Percentiles rank a stretch among this genome's conserved stretches.
Evolutionary conservation across 2,329 filamentous ascomycete species (phyloP).

Genomic region (Trichoderma gracile): DNA sequence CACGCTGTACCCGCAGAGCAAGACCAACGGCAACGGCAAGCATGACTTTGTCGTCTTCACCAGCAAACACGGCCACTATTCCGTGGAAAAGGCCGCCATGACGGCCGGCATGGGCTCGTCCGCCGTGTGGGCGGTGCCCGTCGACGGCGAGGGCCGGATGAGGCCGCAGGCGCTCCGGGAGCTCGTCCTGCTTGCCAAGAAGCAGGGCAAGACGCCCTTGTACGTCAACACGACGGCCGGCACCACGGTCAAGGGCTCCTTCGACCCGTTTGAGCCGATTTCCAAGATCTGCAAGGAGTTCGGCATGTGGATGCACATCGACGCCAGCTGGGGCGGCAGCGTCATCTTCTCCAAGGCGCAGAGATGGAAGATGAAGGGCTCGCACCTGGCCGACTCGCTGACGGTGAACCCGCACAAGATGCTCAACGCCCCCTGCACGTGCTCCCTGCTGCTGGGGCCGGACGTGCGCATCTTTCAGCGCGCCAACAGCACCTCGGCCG

Average conservation of each 20-base stretch:
- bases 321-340: conserved; percentile 86
- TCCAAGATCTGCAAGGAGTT: conserved; percentile 68
- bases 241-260: conserved; percentile 89
- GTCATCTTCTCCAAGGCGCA: conserved; percentile 74
- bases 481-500: conserved; percentile 84
- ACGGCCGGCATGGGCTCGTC: conserved; percentile 79
- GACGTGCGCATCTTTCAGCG: conserved; percentile 76
- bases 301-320: conserved; percentile 87
- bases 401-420: conserved; percentile 97
- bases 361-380: conserved; percentile 65
- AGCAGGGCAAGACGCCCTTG: conserved; percentile 75
- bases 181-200: conserved; percentile 61
- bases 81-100: conserved; percentile 90
- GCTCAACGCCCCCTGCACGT: conserved; percentile 88
- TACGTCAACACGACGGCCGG: conserved; percentile 96
- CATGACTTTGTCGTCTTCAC: conserved; percentile 81
- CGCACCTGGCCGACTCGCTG: conserved; percentile 74
- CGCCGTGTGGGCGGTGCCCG: conserved; percentile 71
- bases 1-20: conserved; percentile 76
- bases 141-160: conserved; percentile 75
- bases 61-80: conserved; percentile 88
- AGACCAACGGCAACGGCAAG: conserved; percentile 66
- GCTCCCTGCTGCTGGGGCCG: conserved; percentile 79
- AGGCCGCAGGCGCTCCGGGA: conserved; percentile 63
- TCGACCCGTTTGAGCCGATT: conserved; percentile 74